These are phyloP conservation scores for Neonectria magnoliae DNA, from an alignment of 2,329 filamentous ascomycete species.

Conservation along the genomic window DNA sequence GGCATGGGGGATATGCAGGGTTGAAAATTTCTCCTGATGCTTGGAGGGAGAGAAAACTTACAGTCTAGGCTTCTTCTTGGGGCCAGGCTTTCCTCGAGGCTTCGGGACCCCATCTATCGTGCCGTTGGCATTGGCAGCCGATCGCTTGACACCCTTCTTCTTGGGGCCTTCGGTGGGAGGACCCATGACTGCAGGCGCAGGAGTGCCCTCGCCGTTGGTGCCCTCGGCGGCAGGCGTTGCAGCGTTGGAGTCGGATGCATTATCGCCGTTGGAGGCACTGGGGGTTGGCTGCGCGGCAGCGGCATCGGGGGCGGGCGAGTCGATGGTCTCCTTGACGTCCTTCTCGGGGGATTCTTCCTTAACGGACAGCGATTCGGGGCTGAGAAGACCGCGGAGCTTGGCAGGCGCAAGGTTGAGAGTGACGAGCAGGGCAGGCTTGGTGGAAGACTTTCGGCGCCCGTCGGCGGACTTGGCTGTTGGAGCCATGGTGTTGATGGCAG, in stretches of 20 bases:
- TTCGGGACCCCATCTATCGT: conserved; percentile 71
- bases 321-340: conserved; percentile 51
- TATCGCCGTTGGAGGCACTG: conserved; percentile 61
- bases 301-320: conserved; percentile 57
- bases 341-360: conserved; percentile 56
- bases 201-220: conserved; percentile 61
- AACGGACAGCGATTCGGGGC: conserved; percentile 49
- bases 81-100: conserved; percentile 86
- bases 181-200: conserved; percentile 66
- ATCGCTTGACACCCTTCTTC: conserved; percentile 80
- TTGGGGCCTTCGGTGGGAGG: conserved; percentile 71
- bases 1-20: neutral
- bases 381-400: conserved; percentile 61
- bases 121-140: conserved; percentile 72
- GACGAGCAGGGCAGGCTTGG: conserved; percentile 54
- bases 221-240: conserved; percentile 66
- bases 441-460: conserved; percentile 51
- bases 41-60: conserved; percentile 63
- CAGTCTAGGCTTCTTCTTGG: conserved; percentile 96
- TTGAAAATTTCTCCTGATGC: conserved; percentile 10
- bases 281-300: conserved; percentile 46
- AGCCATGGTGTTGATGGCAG: conserved; percentile 44
- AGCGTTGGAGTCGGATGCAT: conserved; percentile 67
- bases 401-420: conserved; percentile 63
- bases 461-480: conserved; percentile 48